These are phyloP conservation scores for Candolleomyces aberdarensis DNA, from an alignment of 768 basidiomycete genomes.

Conservation along the genomic window DNA sequence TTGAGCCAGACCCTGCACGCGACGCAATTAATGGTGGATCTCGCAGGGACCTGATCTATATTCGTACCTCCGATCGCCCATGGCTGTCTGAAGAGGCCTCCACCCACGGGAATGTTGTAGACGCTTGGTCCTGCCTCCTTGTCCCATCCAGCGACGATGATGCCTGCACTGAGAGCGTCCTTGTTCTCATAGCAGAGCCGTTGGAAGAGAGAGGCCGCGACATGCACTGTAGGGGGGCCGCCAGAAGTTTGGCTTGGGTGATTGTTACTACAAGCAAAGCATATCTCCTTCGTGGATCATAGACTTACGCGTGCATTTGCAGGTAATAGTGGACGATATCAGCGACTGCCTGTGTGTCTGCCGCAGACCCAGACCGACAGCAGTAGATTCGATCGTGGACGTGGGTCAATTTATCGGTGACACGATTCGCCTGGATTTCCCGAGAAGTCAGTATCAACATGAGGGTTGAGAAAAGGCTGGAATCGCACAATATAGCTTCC, in stretches of 20 bases:
- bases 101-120: constrained; percentile 96
- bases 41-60: neutral
- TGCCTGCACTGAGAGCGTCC: constrained; percentile 83
- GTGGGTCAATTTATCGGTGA: constrained; percentile 96
- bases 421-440: constrained; percentile 79
- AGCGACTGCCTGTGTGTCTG: constrained; percentile 96
- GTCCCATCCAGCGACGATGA: constrained; percentile 99
- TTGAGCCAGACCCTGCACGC: constrained; percentile 81
- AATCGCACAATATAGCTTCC: constrained; percentile 88
- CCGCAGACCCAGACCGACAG: constrained; percentile 96
- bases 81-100: constrained; percentile 94
- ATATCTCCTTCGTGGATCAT: constrained; percentile 4
- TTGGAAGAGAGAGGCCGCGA: constrained; percentile 83
- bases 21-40: neutral
- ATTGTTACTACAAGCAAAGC: neutral
- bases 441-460: constrained; percentile 4
- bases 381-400: constrained; percentile 99
- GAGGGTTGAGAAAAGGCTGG: neutral
- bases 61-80: constrained; percentile 95
- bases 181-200: constrained; percentile 92
- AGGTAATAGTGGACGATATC: constrained; percentile 84
- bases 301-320: constrained; percentile 67
- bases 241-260: constrained; percentile 53
- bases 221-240: constrained; percentile 71
- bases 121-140: constrained; percentile 86